These are phyloP conservation scores for Lepiota subincarnata DNA, from an alignment of 768 basidiomycete genomes.

Conservation along the genomic window DNA sequence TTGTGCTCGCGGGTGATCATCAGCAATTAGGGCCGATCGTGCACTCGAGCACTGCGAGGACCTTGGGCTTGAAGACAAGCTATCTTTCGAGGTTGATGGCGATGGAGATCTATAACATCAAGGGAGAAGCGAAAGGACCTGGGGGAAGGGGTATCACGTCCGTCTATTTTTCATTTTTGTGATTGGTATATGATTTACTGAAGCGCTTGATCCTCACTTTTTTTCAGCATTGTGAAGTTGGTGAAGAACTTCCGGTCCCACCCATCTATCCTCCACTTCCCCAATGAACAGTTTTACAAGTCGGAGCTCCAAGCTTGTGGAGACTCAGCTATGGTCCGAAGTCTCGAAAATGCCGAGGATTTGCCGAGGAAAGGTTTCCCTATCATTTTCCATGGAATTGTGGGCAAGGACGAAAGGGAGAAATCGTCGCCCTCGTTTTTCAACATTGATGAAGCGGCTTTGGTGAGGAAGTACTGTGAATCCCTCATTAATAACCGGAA, in stretches of 20 bases:
- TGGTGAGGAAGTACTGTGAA: conserved; percentile 45
- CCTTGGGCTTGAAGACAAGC: conserved; percentile 47
- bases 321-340: conserved; percentile 35
- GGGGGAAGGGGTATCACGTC: conserved; percentile 35
- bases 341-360: conserved; percentile 32
- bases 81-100: conserved; percentile 50
- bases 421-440: conserved; percentile 59
- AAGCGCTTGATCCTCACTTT: not conserved
- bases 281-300: conserved; percentile 55
- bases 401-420: conserved; percentile 54
- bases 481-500: conserved; percentile 31
- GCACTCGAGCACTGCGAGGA: conserved; percentile 39
- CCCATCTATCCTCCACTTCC: conserved; percentile 47
- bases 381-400: conserved; percentile 51
- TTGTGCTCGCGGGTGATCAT: conserved; percentile 58
- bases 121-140: conserved; percentile 19
- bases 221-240: conserved; percentile 50
- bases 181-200: not conserved
- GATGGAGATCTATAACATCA: conserved; percentile 30
- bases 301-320: conserved; percentile 48
- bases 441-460: conserved; percentile 50
- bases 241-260: conserved; percentile 59
- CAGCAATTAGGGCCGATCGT: conserved; percentile 62
- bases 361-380: conserved; percentile 45
- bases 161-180: conserved; percentile 1